phyloP scores from a whole-genome alignment of 169 alveolate species.

The Babesia bigemina region DNA sequence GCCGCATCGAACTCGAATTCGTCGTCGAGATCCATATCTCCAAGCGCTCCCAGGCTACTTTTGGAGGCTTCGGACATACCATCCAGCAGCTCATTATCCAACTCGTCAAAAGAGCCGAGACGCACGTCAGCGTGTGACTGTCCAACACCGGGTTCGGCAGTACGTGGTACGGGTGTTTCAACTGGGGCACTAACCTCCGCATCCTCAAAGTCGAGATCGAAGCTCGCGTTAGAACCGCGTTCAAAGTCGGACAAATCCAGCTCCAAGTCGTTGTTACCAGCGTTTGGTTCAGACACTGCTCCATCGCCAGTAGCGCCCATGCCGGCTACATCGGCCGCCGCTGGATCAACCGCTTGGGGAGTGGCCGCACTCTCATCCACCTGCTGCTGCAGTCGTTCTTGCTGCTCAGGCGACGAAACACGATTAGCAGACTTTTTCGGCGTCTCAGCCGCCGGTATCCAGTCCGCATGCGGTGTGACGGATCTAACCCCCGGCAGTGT shows the following conservation, averaged over 20 bases:
- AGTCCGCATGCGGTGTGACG: neutral
- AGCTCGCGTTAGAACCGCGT: neutral
- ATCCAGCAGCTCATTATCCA: conserved; percentile 50
- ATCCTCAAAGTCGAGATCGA: neutral
- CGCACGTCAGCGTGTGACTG: neutral
- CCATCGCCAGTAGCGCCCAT: conserved; percentile 8
- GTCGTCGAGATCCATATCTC: conserved; percentile 25
- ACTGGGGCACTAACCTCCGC: neutral
- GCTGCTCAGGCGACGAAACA: neutral
- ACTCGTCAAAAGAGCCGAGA: conserved; percentile 12
- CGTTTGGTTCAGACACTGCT: neutral
- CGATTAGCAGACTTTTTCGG: neutral
- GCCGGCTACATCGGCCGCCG: neutral
- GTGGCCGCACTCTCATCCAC: neutral
- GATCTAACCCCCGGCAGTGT: too few relatives aligned
- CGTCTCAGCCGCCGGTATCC: neutral
- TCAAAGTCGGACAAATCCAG: too few relatives aligned
- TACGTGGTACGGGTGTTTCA: too few relatives aligned
- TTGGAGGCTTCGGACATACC: conserved; percentile 9
- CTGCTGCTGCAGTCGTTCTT: neutral
- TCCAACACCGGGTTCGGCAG: neutral
- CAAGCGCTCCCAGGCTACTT: conserved; percentile 13
- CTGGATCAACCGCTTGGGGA: neutral
- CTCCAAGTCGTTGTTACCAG: neutral
- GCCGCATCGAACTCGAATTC: conserved; percentile 53